Evolutionary conservation across 306 rosid species (phyloP).

Genomic region (Carpinus fangiana): DNA sequence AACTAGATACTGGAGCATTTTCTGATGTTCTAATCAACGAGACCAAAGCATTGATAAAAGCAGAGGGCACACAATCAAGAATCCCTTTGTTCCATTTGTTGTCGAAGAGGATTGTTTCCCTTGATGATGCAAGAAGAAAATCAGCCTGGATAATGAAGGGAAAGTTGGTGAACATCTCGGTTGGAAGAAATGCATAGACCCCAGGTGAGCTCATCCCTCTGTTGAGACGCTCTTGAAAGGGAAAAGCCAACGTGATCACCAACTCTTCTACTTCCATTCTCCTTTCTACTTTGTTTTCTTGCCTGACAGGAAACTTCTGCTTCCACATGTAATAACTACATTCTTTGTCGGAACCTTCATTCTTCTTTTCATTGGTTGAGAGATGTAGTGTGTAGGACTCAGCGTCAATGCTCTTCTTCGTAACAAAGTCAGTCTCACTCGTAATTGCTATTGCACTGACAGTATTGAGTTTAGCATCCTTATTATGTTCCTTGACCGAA

Average conservation of each 20-base stretch:
- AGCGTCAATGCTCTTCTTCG: slow-evolving; percentile 63
- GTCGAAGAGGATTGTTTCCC: too few species aligned
- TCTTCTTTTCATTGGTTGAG: slow-evolving; percentile 34
- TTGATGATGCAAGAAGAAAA: too few species aligned
- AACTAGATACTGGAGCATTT: too few species aligned
- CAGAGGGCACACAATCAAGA: too few species aligned
- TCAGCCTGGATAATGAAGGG: too few species aligned
- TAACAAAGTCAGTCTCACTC: slow-evolving; percentile 42
- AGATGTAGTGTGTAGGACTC: slow-evolving; percentile 66
- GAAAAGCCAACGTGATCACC: slow-evolving; percentile 65
- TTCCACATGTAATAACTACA: slow-evolving; percentile 69
- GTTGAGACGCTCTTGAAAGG: slow-evolving; percentile 46
- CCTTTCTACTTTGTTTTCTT: slow-evolving; percentile 47
- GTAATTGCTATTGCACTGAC: slow-evolving; percentile 51
- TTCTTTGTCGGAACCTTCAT: slow-evolving; percentile 19
- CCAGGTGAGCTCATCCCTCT: slow-evolving; percentile 52
- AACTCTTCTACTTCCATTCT: slow-evolving; percentile 62
- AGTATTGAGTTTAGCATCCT: slow-evolving; percentile 38
- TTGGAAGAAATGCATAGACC: not conserved
- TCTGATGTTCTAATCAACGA: too few species aligned
- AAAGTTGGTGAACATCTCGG: too few species aligned
- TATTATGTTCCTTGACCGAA: slow-evolving; percentile 53
- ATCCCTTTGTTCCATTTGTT: too few species aligned
- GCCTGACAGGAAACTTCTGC: slow-evolving; percentile 60
- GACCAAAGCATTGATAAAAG: too few species aligned